Evolutionary conservation across 169 alveolate genomes (phyloP).

Genomic region (Cystoisospora suis): DNA sequence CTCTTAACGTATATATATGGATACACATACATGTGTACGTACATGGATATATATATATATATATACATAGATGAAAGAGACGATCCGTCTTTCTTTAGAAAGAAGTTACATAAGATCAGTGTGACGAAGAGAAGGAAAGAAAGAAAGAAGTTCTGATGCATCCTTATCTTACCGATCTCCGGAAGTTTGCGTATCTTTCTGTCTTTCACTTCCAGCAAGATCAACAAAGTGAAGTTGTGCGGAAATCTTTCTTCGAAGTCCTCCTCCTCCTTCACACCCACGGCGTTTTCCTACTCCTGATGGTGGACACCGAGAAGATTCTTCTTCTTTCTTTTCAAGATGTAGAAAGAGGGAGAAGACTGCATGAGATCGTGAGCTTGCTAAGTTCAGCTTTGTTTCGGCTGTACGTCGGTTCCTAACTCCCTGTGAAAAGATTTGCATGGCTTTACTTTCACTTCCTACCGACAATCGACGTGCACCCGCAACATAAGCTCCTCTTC

Average conservation of each 20-base stretch:
- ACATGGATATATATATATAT: background rate
- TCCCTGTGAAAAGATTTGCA: constrained; percentile 28
- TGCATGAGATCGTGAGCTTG: constrained; percentile 46
- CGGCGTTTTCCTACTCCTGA: background rate
- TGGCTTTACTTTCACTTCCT: background rate
- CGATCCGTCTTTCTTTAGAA: background rate
- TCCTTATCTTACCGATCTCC: constrained; percentile 4
- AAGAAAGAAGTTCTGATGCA: too few relatives aligned
- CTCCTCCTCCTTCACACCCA: background rate
- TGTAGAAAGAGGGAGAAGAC: constrained; percentile 34
- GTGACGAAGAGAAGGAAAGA: background rate
- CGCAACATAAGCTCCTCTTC: constrained; percentile 24
- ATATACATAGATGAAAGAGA: background rate
- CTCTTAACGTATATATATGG: background rate
- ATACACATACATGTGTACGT: background rate
- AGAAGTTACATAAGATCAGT: background rate
- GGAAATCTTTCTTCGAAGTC: background rate
- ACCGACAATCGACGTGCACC: constrained; percentile 20
- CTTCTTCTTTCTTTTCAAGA: background rate
- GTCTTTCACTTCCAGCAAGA: constrained; percentile 53
- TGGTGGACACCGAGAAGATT: background rate
- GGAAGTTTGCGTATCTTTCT: constrained; percentile 28
- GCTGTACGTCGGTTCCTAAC: constrained; percentile 30
- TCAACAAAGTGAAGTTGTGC: constrained; percentile 50
- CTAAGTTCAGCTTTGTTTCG: constrained; percentile 24